A percentile compares a stretch with the other conserved stretches of the same genome.
Evolutionary conservation across 305 asterid species (phyloP).

Genomic region (Fraxinus albicans): DNA sequence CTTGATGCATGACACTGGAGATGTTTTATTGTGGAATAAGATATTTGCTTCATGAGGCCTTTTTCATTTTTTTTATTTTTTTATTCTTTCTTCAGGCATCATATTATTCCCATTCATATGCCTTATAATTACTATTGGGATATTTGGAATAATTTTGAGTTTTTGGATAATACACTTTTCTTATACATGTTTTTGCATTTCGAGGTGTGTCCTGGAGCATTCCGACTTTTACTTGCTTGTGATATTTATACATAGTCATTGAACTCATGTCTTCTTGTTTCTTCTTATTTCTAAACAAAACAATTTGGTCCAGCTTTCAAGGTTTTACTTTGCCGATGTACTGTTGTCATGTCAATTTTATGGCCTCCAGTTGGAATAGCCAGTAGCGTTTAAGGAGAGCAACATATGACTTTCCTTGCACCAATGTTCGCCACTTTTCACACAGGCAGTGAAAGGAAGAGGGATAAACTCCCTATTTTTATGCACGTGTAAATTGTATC

Average conservation of each 20-base stretch:
- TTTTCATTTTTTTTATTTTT: background rate
- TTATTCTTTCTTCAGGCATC: constrained; percentile 66
- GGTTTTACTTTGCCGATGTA: constrained; percentile 46
- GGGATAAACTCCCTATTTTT: too few species aligned
- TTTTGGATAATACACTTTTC: constrained; percentile 77
- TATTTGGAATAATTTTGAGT: constrained; percentile 58
- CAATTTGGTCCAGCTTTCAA: constrained; percentile 76
- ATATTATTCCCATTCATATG: constrained; percentile 66
- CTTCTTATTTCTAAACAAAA: constrained; percentile 55
- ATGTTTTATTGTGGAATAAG: too few species aligned
- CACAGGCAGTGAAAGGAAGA: constrained; percentile 32
- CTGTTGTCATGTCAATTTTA: constrained; percentile 40
- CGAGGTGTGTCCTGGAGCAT: constrained; percentile 47
- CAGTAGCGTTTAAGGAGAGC: constrained; percentile 60
- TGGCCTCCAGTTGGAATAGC: constrained; percentile 70
- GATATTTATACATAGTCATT: background rate
- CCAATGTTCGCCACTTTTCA: constrained; percentile 79
- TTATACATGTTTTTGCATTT: constrained; percentile 64
- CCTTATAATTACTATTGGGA: constrained; percentile 49
- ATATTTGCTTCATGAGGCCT: too few species aligned
- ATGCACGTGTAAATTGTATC: too few species aligned
- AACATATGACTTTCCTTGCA: constrained; percentile 73
- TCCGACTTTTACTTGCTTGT: constrained; percentile 5
- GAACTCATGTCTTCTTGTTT: background rate
- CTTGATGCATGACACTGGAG: too few species aligned